These are phyloP conservation scores for Talaromyces thailandensis DNA, from an alignment of 495 filamentous ascomycete species.

Conservation along the genomic window DNA sequence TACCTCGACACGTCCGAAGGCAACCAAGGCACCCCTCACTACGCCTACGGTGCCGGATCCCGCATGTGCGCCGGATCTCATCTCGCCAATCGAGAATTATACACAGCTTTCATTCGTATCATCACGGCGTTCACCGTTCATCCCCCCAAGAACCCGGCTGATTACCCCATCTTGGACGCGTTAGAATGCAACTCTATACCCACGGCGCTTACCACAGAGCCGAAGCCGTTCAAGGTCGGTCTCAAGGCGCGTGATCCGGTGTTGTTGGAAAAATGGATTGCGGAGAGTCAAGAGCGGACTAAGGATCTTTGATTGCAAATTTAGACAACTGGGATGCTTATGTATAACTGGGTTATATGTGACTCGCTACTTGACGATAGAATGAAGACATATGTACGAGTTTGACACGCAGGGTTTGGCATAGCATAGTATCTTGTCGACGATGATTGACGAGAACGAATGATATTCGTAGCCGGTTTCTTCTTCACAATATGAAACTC, in stretches of 20 bases:
- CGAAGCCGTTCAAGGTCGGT: slow-evolving; percentile 58
- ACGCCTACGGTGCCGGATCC: slow-evolving; percentile 61
- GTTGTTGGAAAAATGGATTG: slow-evolving; percentile 41
- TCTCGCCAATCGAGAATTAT: slow-evolving; percentile 58
- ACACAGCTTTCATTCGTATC: slow-evolving; percentile 58
- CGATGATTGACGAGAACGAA: background rate
- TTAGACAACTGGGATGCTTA: background rate
- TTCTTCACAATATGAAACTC: background rate
- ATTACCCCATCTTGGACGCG: slow-evolving; percentile 48
- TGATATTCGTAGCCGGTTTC: background rate
- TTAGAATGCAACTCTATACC: slow-evolving; percentile 55
- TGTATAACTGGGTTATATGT: background rate
- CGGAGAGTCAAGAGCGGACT: slow-evolving; percentile 49
- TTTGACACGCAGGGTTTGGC: background rate
- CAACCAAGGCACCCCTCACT: slow-evolving; percentile 54
- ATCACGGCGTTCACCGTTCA: slow-evolving; percentile 56
- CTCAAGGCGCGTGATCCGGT: slow-evolving; percentile 38
- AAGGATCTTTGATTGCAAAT: slow-evolving; percentile 33
- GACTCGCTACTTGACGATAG: background rate
- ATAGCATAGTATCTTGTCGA: background rate
- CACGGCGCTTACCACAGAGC: slow-evolving; percentile 60
- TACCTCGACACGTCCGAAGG: slow-evolving; percentile 50
- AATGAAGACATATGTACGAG: background rate
- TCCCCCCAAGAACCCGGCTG: slow-evolving; percentile 24
- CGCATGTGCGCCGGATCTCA: slow-evolving; percentile 68